These are phyloP conservation scores for Daedalea quercina DNA, from an alignment of 768 basidiomycete species.

Conservation along the genomic window DNA sequence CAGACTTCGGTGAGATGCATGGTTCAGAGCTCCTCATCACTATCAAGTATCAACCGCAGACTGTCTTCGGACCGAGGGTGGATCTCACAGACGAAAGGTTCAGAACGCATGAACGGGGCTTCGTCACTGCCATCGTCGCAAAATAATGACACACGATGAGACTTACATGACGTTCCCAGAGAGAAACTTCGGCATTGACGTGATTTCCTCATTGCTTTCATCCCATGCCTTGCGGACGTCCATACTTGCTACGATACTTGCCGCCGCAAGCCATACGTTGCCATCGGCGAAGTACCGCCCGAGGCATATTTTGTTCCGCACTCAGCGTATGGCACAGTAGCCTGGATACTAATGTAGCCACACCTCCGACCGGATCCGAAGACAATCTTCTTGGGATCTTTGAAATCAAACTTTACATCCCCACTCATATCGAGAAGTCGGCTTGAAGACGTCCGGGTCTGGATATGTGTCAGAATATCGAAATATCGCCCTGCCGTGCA, in stretches of 20 bases:
- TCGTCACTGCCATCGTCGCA: too few species aligned
- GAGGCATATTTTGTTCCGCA: constrained; percentile 38
- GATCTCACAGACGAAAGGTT: too few species aligned
- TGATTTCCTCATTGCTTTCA: constrained; percentile 33
- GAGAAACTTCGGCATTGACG: constrained; percentile 30
- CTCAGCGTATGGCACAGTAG: not conserved
- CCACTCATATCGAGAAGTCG: not conserved
- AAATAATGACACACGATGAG: too few species aligned
- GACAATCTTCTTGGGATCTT: constrained; percentile 6
- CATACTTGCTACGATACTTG: constrained; percentile 38
- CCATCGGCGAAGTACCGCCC: constrained; percentile 46
- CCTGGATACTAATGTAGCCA: not conserved
- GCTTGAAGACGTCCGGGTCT: constrained; percentile 22
- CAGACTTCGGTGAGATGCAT: too few species aligned
- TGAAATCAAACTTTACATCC: not conserved
- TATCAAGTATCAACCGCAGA: too few species aligned
- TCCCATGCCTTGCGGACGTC: constrained; percentile 36
- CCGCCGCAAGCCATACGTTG: constrained; percentile 38
- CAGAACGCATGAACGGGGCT: too few species aligned
- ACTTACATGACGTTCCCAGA: constrained; percentile 39
- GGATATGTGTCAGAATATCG: constrained; percentile 20
- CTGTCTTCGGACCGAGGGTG: too few species aligned
- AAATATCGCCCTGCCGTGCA: constrained; percentile 7
- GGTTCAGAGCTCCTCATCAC: too few species aligned
- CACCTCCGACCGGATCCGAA: constrained; percentile 13